These are phyloP conservation scores for Cicer chorassanicum DNA, from an alignment of 306 rosid species.

Conservation along the genomic window DNA sequence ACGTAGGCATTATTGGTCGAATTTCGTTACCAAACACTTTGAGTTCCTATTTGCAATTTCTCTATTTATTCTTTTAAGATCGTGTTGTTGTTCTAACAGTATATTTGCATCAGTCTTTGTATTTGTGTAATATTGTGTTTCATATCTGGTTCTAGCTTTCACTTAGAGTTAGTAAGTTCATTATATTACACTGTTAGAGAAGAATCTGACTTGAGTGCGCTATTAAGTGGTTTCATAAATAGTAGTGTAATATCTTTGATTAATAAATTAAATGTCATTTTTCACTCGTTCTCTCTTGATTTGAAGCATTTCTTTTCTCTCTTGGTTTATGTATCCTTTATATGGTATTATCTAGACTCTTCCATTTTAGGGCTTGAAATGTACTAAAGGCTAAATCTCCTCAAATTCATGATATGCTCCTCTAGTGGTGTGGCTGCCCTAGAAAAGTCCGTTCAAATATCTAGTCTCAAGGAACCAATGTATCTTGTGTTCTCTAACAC, in stretches of 20 bases:
- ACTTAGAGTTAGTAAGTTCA: not conserved
- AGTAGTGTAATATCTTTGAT: not conserved
- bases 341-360: not conserved
- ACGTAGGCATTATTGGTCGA: too few relatives aligned
- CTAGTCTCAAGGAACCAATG: too few relatives aligned
- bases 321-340: not conserved
- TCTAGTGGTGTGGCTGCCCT: too few relatives aligned
- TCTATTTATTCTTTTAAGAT: too few relatives aligned
- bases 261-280: not conserved
- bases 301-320: not conserved
- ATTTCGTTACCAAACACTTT: too few relatives aligned
- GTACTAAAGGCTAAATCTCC: not conserved
- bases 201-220: not conserved
- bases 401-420: too few relatives aligned
- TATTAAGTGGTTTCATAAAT: not conserved
- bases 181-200: not conserved
- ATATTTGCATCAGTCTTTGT: not conserved
- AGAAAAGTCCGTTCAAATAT: too few relatives aligned
- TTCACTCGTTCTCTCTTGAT: not conserved
- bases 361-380: not conserved
- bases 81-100: too few relatives aligned
- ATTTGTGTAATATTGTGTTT: not conserved
- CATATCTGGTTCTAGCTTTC: not conserved
- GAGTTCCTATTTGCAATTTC: too few relatives aligned
- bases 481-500: too few relatives aligned